Percentiles rank a stretch among this genome's conserved stretches.
Conservation (phyloP, 768 basidiomycete species). For the Fomitopsis pulvina region DNA sequence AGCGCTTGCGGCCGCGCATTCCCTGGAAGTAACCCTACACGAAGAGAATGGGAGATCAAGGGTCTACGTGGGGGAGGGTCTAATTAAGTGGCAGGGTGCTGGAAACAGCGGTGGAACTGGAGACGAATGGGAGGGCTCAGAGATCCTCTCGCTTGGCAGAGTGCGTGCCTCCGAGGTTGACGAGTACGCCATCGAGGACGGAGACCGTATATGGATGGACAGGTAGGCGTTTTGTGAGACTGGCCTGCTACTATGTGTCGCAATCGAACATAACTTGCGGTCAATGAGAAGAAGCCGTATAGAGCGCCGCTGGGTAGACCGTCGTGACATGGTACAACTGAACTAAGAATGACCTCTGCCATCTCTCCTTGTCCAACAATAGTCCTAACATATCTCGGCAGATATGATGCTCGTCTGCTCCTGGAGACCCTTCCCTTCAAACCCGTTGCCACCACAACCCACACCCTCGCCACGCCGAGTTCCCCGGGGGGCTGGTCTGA, state of each 20-base stretch:
- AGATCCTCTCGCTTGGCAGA: conserved; percentile 6
- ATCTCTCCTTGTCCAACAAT: conserved; percentile 2
- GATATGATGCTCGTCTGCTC: conserved; percentile 78
- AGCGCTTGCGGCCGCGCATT: conserved; percentile 31
- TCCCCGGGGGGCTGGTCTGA: conserved; percentile 70
- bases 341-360: conserved; percentile 1
- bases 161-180: neutral
- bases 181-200: conserved; percentile 1
- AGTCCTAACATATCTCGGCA: conserved; percentile 25
- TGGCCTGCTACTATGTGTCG: neutral
- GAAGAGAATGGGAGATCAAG: conserved; percentile 12
- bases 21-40: conserved; percentile 24
- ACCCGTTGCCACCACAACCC: conserved; percentile 14
- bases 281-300: neutral
- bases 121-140: conserved; percentile 4
- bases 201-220: conserved; percentile 62
- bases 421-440: conserved; percentile 43
- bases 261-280: neutral
- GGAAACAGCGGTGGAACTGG: neutral
- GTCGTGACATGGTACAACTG: neutral
- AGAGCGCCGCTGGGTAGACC: no score
- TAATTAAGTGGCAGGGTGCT: conserved; percentile 22
- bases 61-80: conserved; percentile 22
- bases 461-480: conserved; percentile 1
- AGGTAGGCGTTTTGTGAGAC: conserved; percentile 49